Evolutionary conservation across 495 filamentous ascomycete genomes (phyloP).

Genomic region (Xylaria scruposa): DNA sequence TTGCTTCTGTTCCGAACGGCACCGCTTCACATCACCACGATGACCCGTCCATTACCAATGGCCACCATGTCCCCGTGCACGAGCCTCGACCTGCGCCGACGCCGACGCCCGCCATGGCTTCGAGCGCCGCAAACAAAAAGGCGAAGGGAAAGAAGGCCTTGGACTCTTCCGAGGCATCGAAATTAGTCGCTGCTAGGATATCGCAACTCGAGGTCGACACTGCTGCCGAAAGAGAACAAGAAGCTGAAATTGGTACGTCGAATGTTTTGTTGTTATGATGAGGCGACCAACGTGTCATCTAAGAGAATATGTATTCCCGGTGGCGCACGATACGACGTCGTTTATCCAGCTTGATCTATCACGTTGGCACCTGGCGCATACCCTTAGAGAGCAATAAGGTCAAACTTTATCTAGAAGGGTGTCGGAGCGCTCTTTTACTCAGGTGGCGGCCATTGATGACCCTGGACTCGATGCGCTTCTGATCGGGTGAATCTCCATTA

Average conservation of each 20-base stretch:
- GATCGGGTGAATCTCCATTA: background rate
- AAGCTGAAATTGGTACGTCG: conserved; percentile 92
- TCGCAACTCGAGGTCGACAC: conserved; percentile 93
- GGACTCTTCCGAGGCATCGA: conserved; percentile 85
- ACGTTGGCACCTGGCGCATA: background rate
- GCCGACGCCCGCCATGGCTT: conserved; percentile 46
- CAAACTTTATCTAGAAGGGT: background rate
- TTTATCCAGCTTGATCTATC: background rate
- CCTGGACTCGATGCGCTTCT: background rate
- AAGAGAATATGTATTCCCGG: background rate
- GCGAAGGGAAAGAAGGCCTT: conserved; percentile 70
- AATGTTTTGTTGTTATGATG: conserved; percentile 28
- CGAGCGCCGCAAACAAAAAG: conserved; percentile 64
- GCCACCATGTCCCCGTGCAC: conserved; percentile 45
- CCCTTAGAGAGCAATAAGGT: background rate
- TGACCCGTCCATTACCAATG: conserved; percentile 41
- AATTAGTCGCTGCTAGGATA: conserved; percentile 90
- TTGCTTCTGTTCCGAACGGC: conserved; percentile 35
- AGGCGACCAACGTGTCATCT: background rate
- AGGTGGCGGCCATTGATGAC: background rate
- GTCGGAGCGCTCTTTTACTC: background rate
- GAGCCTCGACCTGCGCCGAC: conserved; percentile 52
- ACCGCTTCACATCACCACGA: conserved; percentile 34
- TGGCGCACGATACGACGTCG: background rate
- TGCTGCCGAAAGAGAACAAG: conserved; percentile 92